phyloP scores from a whole-genome alignment of 2,329 filamentous ascomycete genomes.

The Chaetothyriales sp. region DNA sequence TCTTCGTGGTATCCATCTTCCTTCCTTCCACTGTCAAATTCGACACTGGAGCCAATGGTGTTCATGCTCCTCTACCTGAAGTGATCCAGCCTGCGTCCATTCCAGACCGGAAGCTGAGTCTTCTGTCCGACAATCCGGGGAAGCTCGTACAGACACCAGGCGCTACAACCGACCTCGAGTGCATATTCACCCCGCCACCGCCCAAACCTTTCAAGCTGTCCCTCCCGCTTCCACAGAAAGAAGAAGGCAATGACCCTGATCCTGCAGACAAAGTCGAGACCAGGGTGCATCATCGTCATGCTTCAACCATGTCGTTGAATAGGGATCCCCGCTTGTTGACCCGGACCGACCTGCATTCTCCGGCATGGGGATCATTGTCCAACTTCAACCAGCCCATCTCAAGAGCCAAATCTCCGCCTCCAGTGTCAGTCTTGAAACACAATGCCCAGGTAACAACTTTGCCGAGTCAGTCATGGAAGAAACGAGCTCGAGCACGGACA shows the following conservation, averaged over 20 bases:
- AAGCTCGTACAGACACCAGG: constrained; percentile 23
- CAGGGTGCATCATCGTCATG: not conserved
- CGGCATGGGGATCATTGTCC: constrained; percentile 54
- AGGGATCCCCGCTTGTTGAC: constrained; percentile 38
- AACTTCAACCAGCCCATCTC: constrained; percentile 65
- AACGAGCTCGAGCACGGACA: constrained; percentile 17
- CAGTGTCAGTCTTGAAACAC: constrained; percentile 59
- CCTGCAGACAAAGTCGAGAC: constrained; percentile 22
- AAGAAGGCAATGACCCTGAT: constrained; percentile 36
- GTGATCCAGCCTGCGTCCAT: constrained; percentile 1
- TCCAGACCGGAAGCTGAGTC: not conserved
- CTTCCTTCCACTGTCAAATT: constrained; percentile 88
- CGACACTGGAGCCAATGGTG: constrained; percentile 33
- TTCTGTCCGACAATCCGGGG: not conserved
- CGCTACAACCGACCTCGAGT: constrained; percentile 28
- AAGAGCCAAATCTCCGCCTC: constrained; percentile 56
- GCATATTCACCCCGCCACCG: constrained; percentile 23
- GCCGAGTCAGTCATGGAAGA: constrained; percentile 1
- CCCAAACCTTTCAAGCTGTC: constrained; percentile 4
- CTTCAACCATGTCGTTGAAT: constrained; percentile 13
- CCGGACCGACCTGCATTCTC: constrained; percentile 59
- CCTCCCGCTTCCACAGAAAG: constrained; percentile 24
- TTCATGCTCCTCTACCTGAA: constrained; percentile 2
- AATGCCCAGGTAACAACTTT: constrained; percentile 8
- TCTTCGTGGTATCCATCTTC: constrained; percentile 53